phyloP scores from a whole-genome alignment of 1,284 basidiomycete species.

The Marasmius oreades region DNA sequence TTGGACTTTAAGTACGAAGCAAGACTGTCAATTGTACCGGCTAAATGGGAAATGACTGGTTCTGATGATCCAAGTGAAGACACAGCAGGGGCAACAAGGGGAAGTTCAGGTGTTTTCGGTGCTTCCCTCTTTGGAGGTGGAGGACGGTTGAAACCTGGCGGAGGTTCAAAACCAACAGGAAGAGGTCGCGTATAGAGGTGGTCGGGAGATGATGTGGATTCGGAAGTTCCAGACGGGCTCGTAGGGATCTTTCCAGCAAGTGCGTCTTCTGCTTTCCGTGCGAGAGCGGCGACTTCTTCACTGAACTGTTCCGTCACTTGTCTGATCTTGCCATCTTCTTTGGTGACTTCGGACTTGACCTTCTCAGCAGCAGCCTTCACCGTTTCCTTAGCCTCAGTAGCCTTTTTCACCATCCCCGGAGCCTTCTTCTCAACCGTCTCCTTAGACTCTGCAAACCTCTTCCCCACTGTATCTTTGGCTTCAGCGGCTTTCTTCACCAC shows the following conservation, averaged over 20 bases:
- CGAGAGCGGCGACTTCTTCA: constrained; percentile 62
- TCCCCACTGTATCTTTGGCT: constrained; percentile 29
- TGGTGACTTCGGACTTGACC: constrained; percentile 49
- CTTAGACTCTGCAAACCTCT: constrained; percentile 37
- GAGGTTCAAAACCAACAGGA: constrained; percentile 88
- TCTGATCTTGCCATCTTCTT: constrained; percentile 37
- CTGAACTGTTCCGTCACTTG: constrained; percentile 52
- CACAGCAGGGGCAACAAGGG: constrained; percentile 81
- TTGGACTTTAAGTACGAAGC: constrained; percentile 79
- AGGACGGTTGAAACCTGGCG: constrained; percentile 77
- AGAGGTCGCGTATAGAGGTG: constrained; percentile 71
- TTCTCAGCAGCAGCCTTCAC: constrained; percentile 42
- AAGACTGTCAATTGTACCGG: constrained; percentile 90
- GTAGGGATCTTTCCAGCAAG: constrained; percentile 40
- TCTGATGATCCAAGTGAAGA: constrained; percentile 72
- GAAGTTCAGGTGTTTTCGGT: constrained; percentile 47
- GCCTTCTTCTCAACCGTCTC: constrained; percentile 35
- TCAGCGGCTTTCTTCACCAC: constrained; percentile 35
- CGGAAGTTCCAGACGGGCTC: constrained; percentile 23
- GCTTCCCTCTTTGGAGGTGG: constrained; percentile 39
- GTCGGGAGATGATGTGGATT: constrained; percentile 30
- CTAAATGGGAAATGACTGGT: constrained; percentile 90
- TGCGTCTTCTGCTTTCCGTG: constrained; percentile 67
- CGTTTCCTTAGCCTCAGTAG: constrained; percentile 42
- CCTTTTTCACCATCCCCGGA: constrained; percentile 27